These are phyloP conservation scores for Diaporthe vexans DNA, from an alignment of 2,329 filamentous ascomycete species.

Conservation along the genomic window DNA sequence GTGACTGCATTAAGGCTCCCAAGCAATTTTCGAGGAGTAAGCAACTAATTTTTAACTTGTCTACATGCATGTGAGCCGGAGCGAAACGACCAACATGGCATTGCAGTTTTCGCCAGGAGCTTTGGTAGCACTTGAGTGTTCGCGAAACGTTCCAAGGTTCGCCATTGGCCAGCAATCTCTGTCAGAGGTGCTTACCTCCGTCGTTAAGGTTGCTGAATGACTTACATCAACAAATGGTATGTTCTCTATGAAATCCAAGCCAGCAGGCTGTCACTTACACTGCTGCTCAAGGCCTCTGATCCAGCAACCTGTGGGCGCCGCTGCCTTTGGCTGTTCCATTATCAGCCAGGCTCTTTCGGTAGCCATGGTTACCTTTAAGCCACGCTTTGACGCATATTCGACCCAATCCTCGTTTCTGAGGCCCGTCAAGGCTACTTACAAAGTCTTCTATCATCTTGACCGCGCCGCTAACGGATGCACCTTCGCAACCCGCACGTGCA, in stretches of 20 bases:
- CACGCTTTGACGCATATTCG: neutral
- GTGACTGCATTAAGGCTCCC: no score
- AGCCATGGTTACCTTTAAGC: neutral
- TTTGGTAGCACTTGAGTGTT: neutral
- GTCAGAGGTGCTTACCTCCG: neutral
- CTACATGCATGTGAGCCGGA: neutral
- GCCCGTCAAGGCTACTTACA: neutral
- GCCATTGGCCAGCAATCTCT: neutral
- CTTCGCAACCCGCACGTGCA: neutral
- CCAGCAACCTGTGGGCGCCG: neutral
- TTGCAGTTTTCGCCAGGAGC: neutral
- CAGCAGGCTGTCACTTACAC: neutral
- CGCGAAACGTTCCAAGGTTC: neutral
- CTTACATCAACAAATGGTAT: neutral
- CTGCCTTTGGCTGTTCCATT: neutral
- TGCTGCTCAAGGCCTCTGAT: neutral
- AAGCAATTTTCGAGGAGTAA: neutral
- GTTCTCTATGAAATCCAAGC: neutral
- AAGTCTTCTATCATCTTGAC: neutral
- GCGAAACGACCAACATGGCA: neutral
- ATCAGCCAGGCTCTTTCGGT: neutral
- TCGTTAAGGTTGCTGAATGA: neutral
- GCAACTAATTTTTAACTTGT: neutral
- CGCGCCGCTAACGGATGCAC: neutral
- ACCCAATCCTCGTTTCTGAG: neutral